These are phyloP conservation scores for Thermomucor indicae-seudaticae DNA, from an alignment of 371 early-diverging fungal genomes.

Conservation along the genomic window DNA sequence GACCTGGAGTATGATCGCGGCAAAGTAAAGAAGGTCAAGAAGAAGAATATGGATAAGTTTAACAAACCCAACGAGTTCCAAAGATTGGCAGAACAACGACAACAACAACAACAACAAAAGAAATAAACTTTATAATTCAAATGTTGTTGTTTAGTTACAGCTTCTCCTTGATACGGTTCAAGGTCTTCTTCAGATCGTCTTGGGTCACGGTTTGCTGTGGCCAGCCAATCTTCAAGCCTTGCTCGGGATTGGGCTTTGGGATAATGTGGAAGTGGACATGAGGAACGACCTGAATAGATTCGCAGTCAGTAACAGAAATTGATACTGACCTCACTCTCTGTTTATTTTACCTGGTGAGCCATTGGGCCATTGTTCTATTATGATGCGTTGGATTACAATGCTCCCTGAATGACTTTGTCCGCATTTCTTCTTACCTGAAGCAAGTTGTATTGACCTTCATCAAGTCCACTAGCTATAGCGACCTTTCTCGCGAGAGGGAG, in stretches of 20 bases:
- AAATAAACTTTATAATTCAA: neutral
- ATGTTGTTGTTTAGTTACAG: neutral
- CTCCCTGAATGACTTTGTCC: too few relatives aligned
- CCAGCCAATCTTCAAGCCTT: slow-evolving; percentile 78
- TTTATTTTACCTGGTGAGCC: slow-evolving; percentile 35
- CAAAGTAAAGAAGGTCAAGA: slow-evolving; percentile 71
- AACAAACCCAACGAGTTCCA: slow-evolving; percentile 41
- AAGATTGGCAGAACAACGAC: slow-evolving; percentile 20
- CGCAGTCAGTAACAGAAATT: too few relatives aligned
- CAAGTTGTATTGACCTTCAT: slow-evolving; percentile 74
- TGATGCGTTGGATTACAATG: neutral
- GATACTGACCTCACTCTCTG: too few relatives aligned
- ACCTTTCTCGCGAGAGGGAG: slow-evolving; percentile 90
- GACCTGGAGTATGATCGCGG: slow-evolving; percentile 81
- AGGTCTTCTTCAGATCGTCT: neutral
- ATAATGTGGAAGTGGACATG: slow-evolving; percentile 94
- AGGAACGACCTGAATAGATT: slow-evolving; percentile 57
- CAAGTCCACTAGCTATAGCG: slow-evolving; percentile 64
- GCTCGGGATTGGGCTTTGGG: slow-evolving; percentile 67
- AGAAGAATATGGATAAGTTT: slow-evolving; percentile 41
- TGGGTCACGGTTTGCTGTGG: neutral
- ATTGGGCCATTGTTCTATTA: slow-evolving; percentile 73
- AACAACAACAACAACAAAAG: neutral
- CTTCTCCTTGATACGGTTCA: slow-evolving; percentile 5
- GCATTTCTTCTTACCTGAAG: slow-evolving; percentile 63